Conservation (phyloP, 2,329 filamentous ascomycete genomes). For the Ascochyta rabiei region DNA sequence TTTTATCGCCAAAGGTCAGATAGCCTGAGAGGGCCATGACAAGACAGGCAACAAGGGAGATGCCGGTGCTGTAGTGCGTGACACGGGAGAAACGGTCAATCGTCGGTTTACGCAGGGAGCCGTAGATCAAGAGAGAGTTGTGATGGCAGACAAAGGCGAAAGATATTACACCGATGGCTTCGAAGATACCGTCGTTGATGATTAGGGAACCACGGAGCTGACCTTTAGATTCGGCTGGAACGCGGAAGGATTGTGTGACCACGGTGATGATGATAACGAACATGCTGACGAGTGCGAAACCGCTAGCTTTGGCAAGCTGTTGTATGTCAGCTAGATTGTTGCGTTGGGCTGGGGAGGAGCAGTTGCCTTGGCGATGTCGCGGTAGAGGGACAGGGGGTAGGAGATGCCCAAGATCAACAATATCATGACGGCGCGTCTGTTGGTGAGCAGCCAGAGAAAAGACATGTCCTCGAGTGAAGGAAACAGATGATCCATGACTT, state of each 20-base stretch:
- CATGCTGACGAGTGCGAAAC: constrained; percentile 93
- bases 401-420: constrained; percentile 85
- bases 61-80: constrained; percentile 88
- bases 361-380: constrained; percentile 87
- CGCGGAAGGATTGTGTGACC: constrained; percentile 78
- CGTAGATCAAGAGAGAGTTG: constrained; percentile 97
- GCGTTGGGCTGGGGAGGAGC: constrained; percentile 3
- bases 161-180: constrained; percentile 96
- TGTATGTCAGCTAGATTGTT: constrained; percentile 39
- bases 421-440: constrained; percentile 84
- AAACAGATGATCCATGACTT: constrained; percentile 83
- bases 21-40: constrained; percentile 88
- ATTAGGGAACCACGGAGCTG: constrained; percentile 72
- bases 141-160: constrained; percentile 87
- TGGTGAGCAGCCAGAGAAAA: constrained; percentile 80
- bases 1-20: constrained; percentile 89
- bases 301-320: constrained; percentile 93
- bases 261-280: constrained; percentile 85
- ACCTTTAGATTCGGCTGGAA: constrained; percentile 74
- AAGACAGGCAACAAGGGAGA: constrained; percentile 92
- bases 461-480: constrained; percentile 74
- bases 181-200: constrained; percentile 88
- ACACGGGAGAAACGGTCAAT: constrained; percentile 93
- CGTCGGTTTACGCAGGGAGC: constrained; percentile 89
- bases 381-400: constrained; percentile 89